These are phyloP conservation scores for Suillus hirtellus DNA, from an alignment of 768 basidiomycete species.

Conservation along the genomic window DNA sequence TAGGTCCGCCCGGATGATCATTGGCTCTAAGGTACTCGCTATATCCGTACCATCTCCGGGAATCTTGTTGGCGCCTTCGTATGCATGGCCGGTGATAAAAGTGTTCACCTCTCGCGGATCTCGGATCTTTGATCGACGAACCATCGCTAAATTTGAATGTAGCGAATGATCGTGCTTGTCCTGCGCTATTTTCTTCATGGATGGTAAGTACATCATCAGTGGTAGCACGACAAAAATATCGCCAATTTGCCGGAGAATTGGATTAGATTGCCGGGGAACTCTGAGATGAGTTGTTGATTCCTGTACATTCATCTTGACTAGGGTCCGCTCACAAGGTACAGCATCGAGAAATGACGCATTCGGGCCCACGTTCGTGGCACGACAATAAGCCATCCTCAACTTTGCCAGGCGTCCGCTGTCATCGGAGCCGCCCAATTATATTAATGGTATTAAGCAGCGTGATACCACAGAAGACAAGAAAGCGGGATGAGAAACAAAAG, in stretches of 20 bases:
- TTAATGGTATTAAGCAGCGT: background rate
- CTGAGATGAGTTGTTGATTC: background rate
- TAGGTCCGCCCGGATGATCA: background rate
- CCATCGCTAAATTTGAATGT: background rate
- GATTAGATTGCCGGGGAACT: too few relatives aligned
- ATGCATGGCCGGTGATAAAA: background rate
- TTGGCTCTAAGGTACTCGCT: background rate
- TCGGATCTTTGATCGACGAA: background rate
- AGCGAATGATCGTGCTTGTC: background rate
- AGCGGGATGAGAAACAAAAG: background rate
- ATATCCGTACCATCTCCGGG: background rate
- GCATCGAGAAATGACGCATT: background rate
- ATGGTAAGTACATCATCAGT: background rate
- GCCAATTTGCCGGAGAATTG: background rate
- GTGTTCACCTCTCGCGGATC: background rate
- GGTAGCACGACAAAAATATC: background rate
- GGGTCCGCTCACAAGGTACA: background rate
- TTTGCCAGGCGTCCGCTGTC: background rate
- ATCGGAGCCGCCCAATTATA: background rate
- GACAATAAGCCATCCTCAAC: background rate
- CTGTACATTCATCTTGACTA: too few relatives aligned
- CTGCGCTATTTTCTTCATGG: background rate
- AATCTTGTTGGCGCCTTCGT: background rate
- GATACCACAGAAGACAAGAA: background rate
- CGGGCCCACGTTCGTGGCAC: background rate